A percentile compares a stretch with the other conserved stretches of the same genome.
These are phyloP conservation scores for Beauveria sp. DNA, from an alignment of 2,329 filamentous ascomycete species.

Conservation along the genomic window DNA sequence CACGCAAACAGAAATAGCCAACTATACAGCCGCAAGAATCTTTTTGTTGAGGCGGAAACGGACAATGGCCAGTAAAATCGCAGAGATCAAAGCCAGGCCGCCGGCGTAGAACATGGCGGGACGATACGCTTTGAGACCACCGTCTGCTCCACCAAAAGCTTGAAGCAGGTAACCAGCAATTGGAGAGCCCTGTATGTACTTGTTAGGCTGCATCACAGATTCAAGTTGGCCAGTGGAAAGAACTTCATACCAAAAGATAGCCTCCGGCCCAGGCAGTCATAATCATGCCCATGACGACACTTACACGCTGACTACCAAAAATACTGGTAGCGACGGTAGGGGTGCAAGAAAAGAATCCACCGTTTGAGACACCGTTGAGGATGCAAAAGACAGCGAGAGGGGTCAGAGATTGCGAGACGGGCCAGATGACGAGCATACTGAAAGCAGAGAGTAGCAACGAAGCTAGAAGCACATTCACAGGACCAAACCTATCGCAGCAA, in stretches of 20 bases:
- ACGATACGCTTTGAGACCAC: conserved; percentile 44
- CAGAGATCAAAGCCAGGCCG: conserved; percentile 38
- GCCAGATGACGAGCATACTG: conserved; percentile 56
- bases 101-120: conserved; percentile 57
- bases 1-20: not conserved
- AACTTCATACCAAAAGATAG: conserved; percentile 45
- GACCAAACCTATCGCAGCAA: conserved; percentile 44
- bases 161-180: conserved; percentile 54
- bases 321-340: conserved; percentile 54
- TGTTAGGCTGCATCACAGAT: not conserved
- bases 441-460: conserved; percentile 44
- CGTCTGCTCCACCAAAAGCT: conserved; percentile 42
- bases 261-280: conserved; percentile 53
- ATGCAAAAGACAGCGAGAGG: conserved; percentile 51
- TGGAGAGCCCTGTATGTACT: conserved; percentile 36
- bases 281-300: conserved; percentile 54
- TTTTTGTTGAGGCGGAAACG: conserved; percentile 34
- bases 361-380: conserved; percentile 53
- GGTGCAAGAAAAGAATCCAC: conserved; percentile 56
- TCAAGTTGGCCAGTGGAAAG: too few relatives aligned
- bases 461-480: conserved; percentile 47
- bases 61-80: conserved; percentile 32
- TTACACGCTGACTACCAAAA: conserved; percentile 46
- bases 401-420: conserved; percentile 44
- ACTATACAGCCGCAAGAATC: conserved; percentile 22